Evolutionary conservation across 371 early-diverging fungal species (phyloP).

Genomic region (Mucor velutinosus): DNA sequence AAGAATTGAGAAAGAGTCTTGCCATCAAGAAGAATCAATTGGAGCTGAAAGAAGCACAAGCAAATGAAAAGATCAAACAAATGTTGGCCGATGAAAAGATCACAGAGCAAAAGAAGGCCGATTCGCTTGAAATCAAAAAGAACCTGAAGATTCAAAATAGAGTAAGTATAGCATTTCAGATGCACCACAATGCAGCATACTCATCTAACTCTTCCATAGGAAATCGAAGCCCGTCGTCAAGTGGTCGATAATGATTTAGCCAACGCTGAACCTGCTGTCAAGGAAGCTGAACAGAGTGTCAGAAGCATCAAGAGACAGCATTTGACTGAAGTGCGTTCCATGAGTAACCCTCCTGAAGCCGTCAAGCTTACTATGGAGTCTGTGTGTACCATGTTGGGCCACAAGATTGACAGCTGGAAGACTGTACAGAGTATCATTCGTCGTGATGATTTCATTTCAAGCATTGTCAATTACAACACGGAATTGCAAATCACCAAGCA

Average conservation of each 20-base stretch:
- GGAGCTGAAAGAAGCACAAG: conserved; percentile 86
- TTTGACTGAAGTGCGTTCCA: conserved; percentile 97
- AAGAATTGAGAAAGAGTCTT: conserved; percentile 89
- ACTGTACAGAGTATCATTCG: conserved; percentile 90
- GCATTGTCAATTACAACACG: conserved; percentile 94
- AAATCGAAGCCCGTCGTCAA: conserved; percentile 79
- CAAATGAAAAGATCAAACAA: conserved; percentile 93
- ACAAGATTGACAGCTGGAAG: conserved; percentile 86
- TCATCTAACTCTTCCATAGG: conserved; percentile 26
- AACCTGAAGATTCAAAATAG: conserved; percentile 79
- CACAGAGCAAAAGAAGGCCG: conserved; percentile 91
- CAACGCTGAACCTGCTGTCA: conserved; percentile 97
- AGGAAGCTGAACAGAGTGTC: conserved; percentile 94
- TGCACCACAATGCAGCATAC: neutral
- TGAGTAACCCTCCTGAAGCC: conserved; percentile 97
- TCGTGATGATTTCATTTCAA: conserved; percentile 97
- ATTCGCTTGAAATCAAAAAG: conserved; percentile 79
- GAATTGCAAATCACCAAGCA: conserved; percentile 73
- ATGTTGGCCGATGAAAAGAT: conserved; percentile 97
- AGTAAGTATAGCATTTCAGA: conserved; percentile 16
- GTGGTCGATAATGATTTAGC: conserved; percentile 91
- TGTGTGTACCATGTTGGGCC: conserved; percentile 94
- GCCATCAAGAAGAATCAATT: conserved; percentile 88
- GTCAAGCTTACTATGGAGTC: conserved; percentile 98
- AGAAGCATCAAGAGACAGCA: conserved; percentile 95